phyloP scores from a whole-genome alignment of 805 yeast genomes.

The Kluyveromyces siamensis region DNA sequence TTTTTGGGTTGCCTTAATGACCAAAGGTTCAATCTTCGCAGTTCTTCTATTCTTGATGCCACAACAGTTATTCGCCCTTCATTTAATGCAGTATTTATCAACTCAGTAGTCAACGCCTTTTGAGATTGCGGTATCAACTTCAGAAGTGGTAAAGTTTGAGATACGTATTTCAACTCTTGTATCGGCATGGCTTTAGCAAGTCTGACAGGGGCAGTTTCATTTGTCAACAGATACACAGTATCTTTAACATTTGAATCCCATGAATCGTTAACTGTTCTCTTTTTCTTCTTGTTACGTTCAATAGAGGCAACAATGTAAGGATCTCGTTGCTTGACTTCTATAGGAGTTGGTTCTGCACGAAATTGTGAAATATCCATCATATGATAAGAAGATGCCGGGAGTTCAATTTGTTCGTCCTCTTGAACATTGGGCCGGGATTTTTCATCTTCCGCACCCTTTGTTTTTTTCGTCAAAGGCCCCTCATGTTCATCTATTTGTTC shows the following conservation, averaged over 20 bases:
- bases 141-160: constrained; percentile 80
- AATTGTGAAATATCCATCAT: constrained; percentile 1
- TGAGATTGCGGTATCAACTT: constrained; percentile 78
- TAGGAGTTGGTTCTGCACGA: constrained; percentile 13
- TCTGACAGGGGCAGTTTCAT: constrained; percentile 44
- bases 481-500: not conserved
- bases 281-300: constrained; percentile 6
- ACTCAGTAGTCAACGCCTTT: constrained; percentile 75
- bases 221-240: constrained; percentile 37
- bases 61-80: constrained; percentile 90
- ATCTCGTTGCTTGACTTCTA: constrained; percentile 5
- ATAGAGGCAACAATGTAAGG: constrained; percentile 14
- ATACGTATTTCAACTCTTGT: constrained; percentile 77
- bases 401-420: not conserved
- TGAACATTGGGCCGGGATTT: not conserved
- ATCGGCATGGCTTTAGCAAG: constrained; percentile 55
- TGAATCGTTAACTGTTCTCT: constrained; percentile 19
- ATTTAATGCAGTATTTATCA: constrained; percentile 72
- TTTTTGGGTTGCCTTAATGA: constrained; percentile 76
- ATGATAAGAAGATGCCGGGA: not conserved
- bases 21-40: constrained; percentile 84
- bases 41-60: constrained; percentile 84
- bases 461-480: not conserved
- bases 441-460: not conserved
- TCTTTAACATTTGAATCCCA: constrained; percentile 36